These are phyloP conservation scores for Solanum pennellii DNA, from an alignment of 257 asterid genomes.

Conservation along the genomic window DNA sequence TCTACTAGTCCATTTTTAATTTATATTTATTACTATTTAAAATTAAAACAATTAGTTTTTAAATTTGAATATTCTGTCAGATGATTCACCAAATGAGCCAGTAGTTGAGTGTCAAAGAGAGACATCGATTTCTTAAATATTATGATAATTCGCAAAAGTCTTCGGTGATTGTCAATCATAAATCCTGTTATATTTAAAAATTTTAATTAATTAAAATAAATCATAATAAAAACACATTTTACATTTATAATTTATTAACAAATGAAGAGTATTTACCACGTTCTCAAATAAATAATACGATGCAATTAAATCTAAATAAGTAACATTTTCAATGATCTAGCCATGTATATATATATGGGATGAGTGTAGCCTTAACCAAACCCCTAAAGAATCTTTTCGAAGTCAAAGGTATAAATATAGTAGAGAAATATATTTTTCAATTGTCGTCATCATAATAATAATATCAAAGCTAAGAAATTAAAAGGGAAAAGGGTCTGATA, in stretches of 20 bases:
- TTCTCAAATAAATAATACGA: background rate
- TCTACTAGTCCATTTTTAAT: background rate
- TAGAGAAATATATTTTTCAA: background rate
- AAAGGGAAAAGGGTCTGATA: too few species aligned
- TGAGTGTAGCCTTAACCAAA: too few species aligned
- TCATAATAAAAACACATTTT: too few species aligned
- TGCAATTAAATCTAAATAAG: background rate
- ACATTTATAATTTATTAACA: too few species aligned
- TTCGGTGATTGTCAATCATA: background rate
- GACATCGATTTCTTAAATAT: background rate
- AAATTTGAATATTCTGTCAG: background rate
- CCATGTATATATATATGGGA: too few species aligned
- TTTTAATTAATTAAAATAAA: too few species aligned
- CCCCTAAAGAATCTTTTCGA: background rate
- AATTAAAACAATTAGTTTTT: background rate
- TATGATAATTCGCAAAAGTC: background rate
- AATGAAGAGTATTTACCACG: background rate
- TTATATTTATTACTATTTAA: background rate
- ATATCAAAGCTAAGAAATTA: background rate
- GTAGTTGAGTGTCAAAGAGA: background rate
- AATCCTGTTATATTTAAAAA: background rate
- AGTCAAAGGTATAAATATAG: background rate
- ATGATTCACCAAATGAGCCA: background rate
- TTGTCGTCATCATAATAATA: background rate
- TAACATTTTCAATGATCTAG: background rate